Evolutionary conservation across 2,329 filamentous ascomycete genomes (phyloP).

Genomic region (Monosporascus sp.): DNA sequence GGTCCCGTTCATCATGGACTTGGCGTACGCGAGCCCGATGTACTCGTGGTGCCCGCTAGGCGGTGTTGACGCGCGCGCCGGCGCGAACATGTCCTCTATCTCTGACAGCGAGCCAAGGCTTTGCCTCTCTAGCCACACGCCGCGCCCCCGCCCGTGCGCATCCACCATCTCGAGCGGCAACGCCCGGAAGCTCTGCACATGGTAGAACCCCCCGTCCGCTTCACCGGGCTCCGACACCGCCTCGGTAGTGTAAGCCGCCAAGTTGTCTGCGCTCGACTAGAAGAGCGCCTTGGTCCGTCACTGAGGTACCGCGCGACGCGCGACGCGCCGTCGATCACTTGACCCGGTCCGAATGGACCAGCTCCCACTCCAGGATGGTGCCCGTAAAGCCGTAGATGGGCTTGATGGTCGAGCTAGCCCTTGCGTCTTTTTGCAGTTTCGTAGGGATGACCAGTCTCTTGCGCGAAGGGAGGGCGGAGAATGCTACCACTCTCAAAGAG

Average conservation of each 20-base stretch:
- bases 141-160: background rate
- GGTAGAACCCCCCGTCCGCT: constrained; percentile 1
- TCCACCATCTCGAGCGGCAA: background rate
- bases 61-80: no score
- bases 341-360: background rate
- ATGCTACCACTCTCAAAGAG: no score
- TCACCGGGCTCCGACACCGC: constrained; percentile 3
- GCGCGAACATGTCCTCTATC: no score
- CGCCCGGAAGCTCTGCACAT: constrained; percentile 1
- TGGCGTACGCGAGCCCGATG: no score
- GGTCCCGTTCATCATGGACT: no score
- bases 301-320: background rate
- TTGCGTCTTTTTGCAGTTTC: constrained; percentile 7
- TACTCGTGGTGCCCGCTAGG: no score
- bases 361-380: background rate
- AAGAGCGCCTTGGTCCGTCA: background rate
- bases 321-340: background rate
- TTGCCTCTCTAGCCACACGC: background rate
- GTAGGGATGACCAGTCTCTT: no score
- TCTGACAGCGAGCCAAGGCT: no score
- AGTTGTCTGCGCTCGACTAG: constrained; percentile 2
- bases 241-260: constrained; percentile 6
- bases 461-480: no score
- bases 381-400: constrained; percentile 25
- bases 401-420: constrained; percentile 17